Evolutionary conservation across 179 eudicot genomes (phyloP), one percentile per base, ranked within the genome.

Genomic region (Pouteria campechiana): DNA sequence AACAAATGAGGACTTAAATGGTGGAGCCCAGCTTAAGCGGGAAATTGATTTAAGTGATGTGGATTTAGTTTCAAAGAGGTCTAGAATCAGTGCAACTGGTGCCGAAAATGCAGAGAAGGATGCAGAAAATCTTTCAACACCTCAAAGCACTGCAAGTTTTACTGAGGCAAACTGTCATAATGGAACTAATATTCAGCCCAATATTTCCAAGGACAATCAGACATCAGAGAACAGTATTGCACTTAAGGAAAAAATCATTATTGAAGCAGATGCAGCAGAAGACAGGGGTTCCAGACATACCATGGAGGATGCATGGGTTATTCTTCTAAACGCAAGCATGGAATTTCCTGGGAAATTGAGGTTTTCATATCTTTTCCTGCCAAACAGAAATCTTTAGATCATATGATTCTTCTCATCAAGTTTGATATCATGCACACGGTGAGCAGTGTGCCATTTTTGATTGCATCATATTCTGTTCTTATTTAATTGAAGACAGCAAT

Each of bases 241-340:
- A 17, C 25, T n/a, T 3, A 41, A 57, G 39, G n/a, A 17, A 34
- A 41, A 30, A 9, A 74, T 68, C 36, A 41, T 41, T 13, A 68
- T 83, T 2, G 79, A 83, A 64, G 94, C 85, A 32, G 74, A 57
- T 40, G 82, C 50, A 7, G 82, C 89, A 3, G 85, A 83, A 44
- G 82, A 83, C 47, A 83, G 74, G 60, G 94, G 89, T 12, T 56
- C 79, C 1, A 62, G 94, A 43, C 85, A 66, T 34, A 27, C 78
- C 1, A 83, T 83, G 94, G 94, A 83, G 67, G 94, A 83, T 50
- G 69, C 77, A 10, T 83, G 67, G 63, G 75, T 83, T 37, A 46
- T 83, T 4, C 78, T 83, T 37, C 63, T 64, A 12, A 54, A 66
- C 46, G 69, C 77, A 17, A 32, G 50, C 31, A 32, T 37, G 12